A percentile compares a stretch with the other conserved stretches of the same genome.
phyloP scores from a whole-genome alignment of 495 filamentous ascomycete genomes.

The Aspergillus saccharolyticus region DNA sequence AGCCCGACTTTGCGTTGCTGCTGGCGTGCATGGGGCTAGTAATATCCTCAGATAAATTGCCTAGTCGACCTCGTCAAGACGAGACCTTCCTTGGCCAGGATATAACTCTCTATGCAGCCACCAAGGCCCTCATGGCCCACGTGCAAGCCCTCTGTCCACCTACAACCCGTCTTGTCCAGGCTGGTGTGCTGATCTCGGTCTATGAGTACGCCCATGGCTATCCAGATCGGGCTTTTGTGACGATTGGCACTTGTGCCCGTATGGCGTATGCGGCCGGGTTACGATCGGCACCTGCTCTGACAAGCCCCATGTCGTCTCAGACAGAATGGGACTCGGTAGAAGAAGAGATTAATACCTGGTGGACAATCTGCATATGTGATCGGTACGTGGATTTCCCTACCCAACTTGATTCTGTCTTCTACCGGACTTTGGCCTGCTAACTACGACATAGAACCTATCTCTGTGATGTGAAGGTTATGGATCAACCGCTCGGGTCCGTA shows the following conservation, averaged over 20 bases:
- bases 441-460: not conserved
- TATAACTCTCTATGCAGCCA: constrained; percentile 23
- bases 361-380: constrained; percentile 28
- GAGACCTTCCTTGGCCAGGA: too few relatives aligned
- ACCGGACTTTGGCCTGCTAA: not conserved
- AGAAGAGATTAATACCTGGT: constrained; percentile 28
- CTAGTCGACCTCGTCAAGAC: not conserved
- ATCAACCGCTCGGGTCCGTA: not conserved
- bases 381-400: constrained; percentile 12
- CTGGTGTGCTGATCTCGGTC: constrained; percentile 25
- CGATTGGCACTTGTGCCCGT: constrained; percentile 26
- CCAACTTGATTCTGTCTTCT: too few relatives aligned
- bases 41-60: not conserved
- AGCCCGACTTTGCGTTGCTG: constrained; percentile 20
- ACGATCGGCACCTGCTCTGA: not conserved
- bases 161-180: constrained; percentile 27
- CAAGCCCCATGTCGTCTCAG: not conserved
- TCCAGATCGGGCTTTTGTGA: constrained; percentile 24
- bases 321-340: not conserved
- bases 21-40: constrained; percentile 6
- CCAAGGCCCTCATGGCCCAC: constrained; percentile 25
- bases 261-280: constrained; percentile 20
- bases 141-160: constrained; percentile 22
- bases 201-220: constrained; percentile 26
- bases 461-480: not conserved